These are phyloP conservation scores for Crithidia brevicula DNA, from an alignment of 208 protist species.

Conservation along the genomic window DNA sequence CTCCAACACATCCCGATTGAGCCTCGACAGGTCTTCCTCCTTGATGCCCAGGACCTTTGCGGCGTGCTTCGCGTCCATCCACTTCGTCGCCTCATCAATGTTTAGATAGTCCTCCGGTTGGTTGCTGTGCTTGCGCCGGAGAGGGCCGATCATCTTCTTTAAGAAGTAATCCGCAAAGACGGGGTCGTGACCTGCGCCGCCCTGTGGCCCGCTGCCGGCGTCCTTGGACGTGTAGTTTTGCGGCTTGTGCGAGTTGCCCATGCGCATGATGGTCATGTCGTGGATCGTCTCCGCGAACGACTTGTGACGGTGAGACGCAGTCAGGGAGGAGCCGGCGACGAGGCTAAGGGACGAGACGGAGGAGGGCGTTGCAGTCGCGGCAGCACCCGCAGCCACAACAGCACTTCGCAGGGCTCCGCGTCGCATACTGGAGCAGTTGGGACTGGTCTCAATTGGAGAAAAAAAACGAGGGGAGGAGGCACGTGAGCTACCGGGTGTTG, in stretches of 20 bases:
- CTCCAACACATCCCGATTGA: slow-evolving; percentile 56
- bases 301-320: slow-evolving; percentile 31
- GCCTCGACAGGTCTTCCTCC: slow-evolving; percentile 66
- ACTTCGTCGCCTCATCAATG: slow-evolving; percentile 75
- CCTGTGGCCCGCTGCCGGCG: slow-evolving; percentile 28
- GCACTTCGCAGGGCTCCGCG: neutral
- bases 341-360: neutral
- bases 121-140: slow-evolving; percentile 62
- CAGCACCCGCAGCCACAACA: neutral
- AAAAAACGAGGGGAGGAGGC: too few species aligned
- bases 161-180: slow-evolving; percentile 33
- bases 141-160: slow-evolving; percentile 50
- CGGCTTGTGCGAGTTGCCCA: slow-evolving; percentile 33
- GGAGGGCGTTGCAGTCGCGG: neutral
- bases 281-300: slow-evolving; percentile 40
- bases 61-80: slow-evolving; percentile 81
- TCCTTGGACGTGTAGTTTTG: slow-evolving; percentile 54
- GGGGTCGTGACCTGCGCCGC: slow-evolving; percentile 43
- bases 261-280: slow-evolving; percentile 49
- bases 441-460: too few species aligned
- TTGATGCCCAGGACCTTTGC: slow-evolving; percentile 85
- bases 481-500: too few species aligned
- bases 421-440: too few species aligned
- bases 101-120: slow-evolving; percentile 72
- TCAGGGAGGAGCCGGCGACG: neutral